These are phyloP conservation scores for Phanerochaete sordida DNA, from an alignment of 768 basidiomycete species.

Conservation along the genomic window DNA sequence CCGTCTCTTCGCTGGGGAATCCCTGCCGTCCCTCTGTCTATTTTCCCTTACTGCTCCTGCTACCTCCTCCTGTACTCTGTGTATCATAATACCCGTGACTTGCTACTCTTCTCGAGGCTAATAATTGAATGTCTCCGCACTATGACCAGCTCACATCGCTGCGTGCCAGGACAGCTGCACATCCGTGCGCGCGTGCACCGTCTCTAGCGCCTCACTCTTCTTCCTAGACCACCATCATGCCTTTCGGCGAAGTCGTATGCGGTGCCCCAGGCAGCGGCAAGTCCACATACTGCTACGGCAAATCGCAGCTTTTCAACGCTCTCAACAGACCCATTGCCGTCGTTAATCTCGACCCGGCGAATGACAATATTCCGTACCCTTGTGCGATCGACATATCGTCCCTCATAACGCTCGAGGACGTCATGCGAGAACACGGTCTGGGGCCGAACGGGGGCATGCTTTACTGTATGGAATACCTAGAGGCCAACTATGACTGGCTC, in stretches of 20 bases:
- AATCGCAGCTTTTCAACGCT: slow-evolving; percentile 85
- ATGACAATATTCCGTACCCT: slow-evolving; percentile 86
- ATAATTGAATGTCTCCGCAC: no score
- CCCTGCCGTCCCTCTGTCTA: no score
- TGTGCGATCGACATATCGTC: slow-evolving; percentile 83
- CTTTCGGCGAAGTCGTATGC: slow-evolving; percentile 85
- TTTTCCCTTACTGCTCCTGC: no score
- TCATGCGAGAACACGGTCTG: slow-evolving; percentile 77
- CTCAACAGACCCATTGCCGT: slow-evolving; percentile 82
- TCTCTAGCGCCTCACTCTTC: not conserved
- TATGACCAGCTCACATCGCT: no score
- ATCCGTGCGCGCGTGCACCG: not conserved
- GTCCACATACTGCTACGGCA: slow-evolving; percentile 86
- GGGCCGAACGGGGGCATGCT: slow-evolving; percentile 97
- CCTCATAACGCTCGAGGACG: slow-evolving; percentile 83
- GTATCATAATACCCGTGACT: no score
- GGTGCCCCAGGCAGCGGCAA: slow-evolving; percentile 86
- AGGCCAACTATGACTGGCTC: slow-evolving; percentile 91
- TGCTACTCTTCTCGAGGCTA: no score
- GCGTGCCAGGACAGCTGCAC: no score
- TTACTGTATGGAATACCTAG: slow-evolving; percentile 96
- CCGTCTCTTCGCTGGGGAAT: no score
- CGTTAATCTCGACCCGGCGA: slow-evolving; percentile 96
- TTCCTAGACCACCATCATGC: slow-evolving; percentile 42
- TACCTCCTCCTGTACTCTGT: no score